phyloP scores from a whole-genome alignment of 495 filamentous ascomycete genomes.

The Neurospora hispaniola region DNA sequence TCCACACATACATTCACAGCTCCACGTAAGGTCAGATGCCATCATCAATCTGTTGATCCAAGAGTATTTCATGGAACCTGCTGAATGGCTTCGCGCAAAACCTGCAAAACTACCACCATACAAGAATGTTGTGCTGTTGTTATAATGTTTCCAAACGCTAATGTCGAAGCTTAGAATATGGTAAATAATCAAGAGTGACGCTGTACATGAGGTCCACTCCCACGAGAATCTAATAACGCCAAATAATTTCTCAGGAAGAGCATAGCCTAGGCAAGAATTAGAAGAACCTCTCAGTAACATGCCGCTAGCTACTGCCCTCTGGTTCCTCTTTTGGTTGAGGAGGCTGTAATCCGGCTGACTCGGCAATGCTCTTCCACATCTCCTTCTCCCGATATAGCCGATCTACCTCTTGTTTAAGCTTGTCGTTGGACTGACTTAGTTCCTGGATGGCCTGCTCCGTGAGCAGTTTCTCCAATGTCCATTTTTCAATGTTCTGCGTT shows the following conservation, averaged over 20 bases:
- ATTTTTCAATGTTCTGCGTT: slow-evolving; percentile 85
- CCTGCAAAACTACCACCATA: background rate
- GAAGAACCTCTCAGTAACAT: background rate
- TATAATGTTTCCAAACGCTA: background rate
- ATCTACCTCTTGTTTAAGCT: slow-evolving; percentile 71
- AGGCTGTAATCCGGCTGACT: slow-evolving; percentile 56
- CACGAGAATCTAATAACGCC: background rate
- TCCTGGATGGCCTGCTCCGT: slow-evolving; percentile 91
- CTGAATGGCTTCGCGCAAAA: background rate
- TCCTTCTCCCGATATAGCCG: slow-evolving; percentile 64
- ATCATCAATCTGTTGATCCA: background rate
- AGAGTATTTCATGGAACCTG: background rate
- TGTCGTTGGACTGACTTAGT: slow-evolving; percentile 77
- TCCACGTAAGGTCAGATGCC: background rate
- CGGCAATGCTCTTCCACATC: slow-evolving; percentile 76
- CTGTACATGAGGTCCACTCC: background rate
- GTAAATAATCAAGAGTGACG: background rate
- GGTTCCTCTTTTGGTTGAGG: slow-evolving; percentile 33
- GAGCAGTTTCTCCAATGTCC: slow-evolving; percentile 91
- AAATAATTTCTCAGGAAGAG: background rate
- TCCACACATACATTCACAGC: background rate
- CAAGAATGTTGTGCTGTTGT: background rate
- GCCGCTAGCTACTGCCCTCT: slow-evolving; percentile 16
- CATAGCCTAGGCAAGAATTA: background rate
- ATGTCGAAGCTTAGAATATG: background rate